Percentiles rank a stretch among this genome's conserved stretches.
phyloP scores from a whole-genome alignment of 768 basidiomycete genomes.

The Tulasnella sp. region DNA sequence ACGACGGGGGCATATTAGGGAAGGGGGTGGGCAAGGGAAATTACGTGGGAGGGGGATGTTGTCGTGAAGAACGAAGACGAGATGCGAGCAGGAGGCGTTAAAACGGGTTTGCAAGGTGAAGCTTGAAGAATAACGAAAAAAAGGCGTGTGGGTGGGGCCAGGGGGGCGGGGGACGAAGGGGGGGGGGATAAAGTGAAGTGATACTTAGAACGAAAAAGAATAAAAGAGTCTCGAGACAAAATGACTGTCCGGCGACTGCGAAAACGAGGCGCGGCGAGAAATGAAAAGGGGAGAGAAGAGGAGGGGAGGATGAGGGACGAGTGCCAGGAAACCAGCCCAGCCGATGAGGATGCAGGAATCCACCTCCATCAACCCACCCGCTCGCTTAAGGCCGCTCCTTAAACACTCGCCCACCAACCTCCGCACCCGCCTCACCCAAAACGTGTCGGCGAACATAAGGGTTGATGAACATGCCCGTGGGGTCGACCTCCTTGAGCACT shows the following conservation, averaged over 20 bases:
- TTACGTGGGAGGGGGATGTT: not conserved
- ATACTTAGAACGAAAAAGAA: not conserved
- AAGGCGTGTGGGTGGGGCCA: not conserved
- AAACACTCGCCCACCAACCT: conserved; percentile 47
- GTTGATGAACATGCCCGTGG: conserved; percentile 66
- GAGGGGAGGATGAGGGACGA: not conserved
- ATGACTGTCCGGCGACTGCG: not conserved
- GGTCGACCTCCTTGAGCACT: conserved; percentile 66
- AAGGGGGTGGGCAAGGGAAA: not conserved
- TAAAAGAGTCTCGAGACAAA: not conserved
- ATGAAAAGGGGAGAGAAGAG: not conserved
- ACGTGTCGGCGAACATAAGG: conserved; percentile 87
- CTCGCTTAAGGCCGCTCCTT: conserved; percentile 34
- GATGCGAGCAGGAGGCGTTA: not conserved
- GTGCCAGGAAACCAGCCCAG: not conserved
- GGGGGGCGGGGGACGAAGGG: too few relatives aligned
- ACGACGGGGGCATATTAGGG: not conserved
- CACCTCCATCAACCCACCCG: not conserved
- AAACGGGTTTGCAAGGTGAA: not conserved
- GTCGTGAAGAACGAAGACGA: not conserved
- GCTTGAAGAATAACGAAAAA: not conserved
- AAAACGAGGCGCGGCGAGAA: not conserved
- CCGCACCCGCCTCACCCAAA: conserved; percentile 48
- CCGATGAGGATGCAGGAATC: not conserved
- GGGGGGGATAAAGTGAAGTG: not conserved